Conservation (phyloP, 2,329 filamentous ascomycete species). For the Phialophora macrospora region DNA sequence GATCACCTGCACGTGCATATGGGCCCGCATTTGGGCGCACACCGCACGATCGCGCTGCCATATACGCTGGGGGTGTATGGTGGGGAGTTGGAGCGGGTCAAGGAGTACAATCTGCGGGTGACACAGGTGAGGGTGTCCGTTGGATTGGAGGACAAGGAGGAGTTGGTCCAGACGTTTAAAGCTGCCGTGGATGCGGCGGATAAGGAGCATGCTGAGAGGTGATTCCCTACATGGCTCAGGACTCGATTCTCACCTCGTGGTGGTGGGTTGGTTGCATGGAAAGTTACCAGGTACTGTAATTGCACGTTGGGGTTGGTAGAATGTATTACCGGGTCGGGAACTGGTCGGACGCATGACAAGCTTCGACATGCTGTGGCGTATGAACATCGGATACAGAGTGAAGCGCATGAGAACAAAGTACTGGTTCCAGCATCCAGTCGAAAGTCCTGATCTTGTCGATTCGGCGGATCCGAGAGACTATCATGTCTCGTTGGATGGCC, state of each 20-base stretch:
- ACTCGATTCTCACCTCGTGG: not conserved
- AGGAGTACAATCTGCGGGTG: constrained; percentile 20
- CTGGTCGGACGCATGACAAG: no score
- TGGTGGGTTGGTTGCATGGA: not conserved
- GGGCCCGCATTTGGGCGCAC: constrained; percentile 39
- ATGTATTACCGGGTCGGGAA: no score
- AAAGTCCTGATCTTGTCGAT: not conserved
- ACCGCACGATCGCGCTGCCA: constrained; percentile 28
- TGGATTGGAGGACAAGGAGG: constrained; percentile 30
- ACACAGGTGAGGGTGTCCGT: constrained; percentile 32
- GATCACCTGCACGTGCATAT: constrained; percentile 43
- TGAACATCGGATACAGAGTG: no score
- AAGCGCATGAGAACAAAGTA: no score
- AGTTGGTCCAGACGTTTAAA: constrained; percentile 28
- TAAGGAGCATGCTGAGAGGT: not conserved
- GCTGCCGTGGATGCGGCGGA: constrained; percentile 31
- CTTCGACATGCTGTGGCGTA: no score
- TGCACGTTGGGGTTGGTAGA: no score
- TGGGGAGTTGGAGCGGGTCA: constrained; percentile 29
- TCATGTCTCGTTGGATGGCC: no score
- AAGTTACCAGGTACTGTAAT: not conserved
- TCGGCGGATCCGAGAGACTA: not conserved
- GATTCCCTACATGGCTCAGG: not conserved
- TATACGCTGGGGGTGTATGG: constrained; percentile 29
- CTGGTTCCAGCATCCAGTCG: no score